phyloP scores from a whole-genome alignment of 208 protist genomes.

The Entamoeba histolytica region DNA sequence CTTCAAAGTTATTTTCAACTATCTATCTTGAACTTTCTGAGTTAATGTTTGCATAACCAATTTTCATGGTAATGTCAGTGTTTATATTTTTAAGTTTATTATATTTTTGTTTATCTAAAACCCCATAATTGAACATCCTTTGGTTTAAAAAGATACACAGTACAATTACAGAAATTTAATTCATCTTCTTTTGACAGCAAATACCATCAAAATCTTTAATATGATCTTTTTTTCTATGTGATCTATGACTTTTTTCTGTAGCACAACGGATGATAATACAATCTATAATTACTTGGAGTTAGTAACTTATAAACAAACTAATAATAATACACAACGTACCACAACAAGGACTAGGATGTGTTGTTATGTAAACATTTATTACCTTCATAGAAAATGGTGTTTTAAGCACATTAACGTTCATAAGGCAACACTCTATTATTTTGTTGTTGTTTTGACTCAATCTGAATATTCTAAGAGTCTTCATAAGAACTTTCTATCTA shows the following conservation, averaged over 20 bases:
- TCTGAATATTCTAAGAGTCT: too few species aligned
- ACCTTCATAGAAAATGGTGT: too few species aligned
- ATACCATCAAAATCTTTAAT: slow-evolving; percentile 1
- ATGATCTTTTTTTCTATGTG: not conserved
- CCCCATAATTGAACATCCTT: slow-evolving; percentile 17
- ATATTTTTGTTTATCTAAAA: not conserved
- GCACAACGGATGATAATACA: slow-evolving; percentile 5
- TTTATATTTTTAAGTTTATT: too few species aligned
- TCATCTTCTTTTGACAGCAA: not conserved
- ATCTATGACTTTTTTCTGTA: not conserved
- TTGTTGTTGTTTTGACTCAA: too few species aligned
- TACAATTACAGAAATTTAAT: slow-evolving; percentile 20
- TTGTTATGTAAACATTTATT: slow-evolving; percentile 7
- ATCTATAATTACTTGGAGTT: slow-evolving; percentile 3
- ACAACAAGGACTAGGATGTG: slow-evolving; percentile 33
- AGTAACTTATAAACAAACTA: slow-evolving; percentile 5
- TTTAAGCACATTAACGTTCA: too few species aligned
- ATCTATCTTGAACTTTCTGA: too few species aligned
- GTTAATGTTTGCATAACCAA: too few species aligned
- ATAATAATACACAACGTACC: slow-evolving; percentile 14
- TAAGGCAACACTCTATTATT: too few species aligned
- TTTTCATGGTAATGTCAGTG: too few species aligned
- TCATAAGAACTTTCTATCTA: too few species aligned
- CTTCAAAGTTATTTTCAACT: too few species aligned
- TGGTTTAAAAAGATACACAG: slow-evolving; percentile 32